Percentiles rank a stretch among this genome's conserved stretches.
Evolutionary conservation across 108 stramenopile species (phyloP).

Genomic region (Fistulifera pelliculosa): DNA sequence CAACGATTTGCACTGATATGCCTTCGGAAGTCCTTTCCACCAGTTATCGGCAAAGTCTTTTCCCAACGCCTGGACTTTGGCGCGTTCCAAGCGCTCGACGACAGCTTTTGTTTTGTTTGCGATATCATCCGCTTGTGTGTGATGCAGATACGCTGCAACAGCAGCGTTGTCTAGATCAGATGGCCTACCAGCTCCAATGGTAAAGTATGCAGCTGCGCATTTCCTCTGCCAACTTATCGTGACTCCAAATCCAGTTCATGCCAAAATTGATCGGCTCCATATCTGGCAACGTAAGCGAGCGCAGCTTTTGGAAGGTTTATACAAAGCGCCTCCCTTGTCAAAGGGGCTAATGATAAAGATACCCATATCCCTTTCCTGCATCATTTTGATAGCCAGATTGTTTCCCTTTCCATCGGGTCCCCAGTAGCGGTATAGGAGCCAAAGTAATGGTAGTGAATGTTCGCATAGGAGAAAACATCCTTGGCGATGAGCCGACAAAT

Average conservation of each 20-base stretch:
- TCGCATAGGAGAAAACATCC: slow-evolving; percentile 76
- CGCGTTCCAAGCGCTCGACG: slow-evolving; percentile 33
- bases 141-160: slow-evolving; percentile 37
- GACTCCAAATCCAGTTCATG: slow-evolving; percentile 55
- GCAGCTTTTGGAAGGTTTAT: slow-evolving; percentile 55
- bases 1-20: slow-evolving; percentile 27
- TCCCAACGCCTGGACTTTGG: slow-evolving; percentile 49
- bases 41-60: slow-evolving; percentile 60
- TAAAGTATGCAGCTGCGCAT: slow-evolving; percentile 49
- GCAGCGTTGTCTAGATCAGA: slow-evolving; percentile 66
- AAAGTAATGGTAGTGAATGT: slow-evolving; percentile 78
- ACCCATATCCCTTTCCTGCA: slow-evolving; percentile 75
- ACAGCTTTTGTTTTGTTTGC: slow-evolving; percentile 12
- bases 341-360: slow-evolving; percentile 78
- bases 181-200: slow-evolving; percentile 63
- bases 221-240: slow-evolving; percentile 24
- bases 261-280: slow-evolving; percentile 68
- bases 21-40: slow-evolving; percentile 71
- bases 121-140: slow-evolving; percentile 19
- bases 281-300: slow-evolving; percentile 65
- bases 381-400: slow-evolving; percentile 40
- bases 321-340: slow-evolving; percentile 84
- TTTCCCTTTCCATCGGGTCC: slow-evolving; percentile 45
- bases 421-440: slow-evolving; percentile 83
- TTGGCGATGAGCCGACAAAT: slow-evolving; percentile 60